Evolutionary conservation across 78 protist species (phyloP), one percentile per base, ranked within the genome.

Genomic region (Speleostelium caveatum): DNA sequence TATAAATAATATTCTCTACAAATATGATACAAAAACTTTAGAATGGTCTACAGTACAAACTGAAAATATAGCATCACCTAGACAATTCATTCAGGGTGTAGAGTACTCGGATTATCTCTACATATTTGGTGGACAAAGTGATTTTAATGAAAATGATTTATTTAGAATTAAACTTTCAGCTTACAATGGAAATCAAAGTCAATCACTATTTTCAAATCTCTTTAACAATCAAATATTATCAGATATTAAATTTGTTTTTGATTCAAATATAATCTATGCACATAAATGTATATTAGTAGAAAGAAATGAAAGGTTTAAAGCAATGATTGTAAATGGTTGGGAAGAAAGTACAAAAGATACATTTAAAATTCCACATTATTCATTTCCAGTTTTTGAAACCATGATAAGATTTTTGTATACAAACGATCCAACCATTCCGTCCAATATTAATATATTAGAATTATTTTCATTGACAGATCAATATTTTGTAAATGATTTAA

Each of bases 251-350:
- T 78, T 78, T 36, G 3, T 17, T 5, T 74, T 78, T 6, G 68
- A 78, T 53, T 61, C n/a, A 30, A 63, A 26, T 35, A 45, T 66
- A 14, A 78, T 66, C 0, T 12, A 78, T n/a, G 87, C 87, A 35
- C 75, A 78, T 53, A 63, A 66, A 78, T 78, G 87, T 78, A 66
- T 78, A 49, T 66, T 78, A 66, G 35, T 45, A 38, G 28, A 63
- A 7, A 63, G 87, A 33, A 78, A 66, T 51, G 75, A 78, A 36
- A 56, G 28, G 22, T 78, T 78, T 14, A 78, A 60, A 78, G 87
- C 87, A 63, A 65, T 78, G 73, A 78, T 78, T 24, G 66, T 72
- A 21, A 78, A 19, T 66, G 87, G 75, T 19, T 51, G 41, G 87
- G n/a, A 65, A 36, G 87, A 78, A 36, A 51, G 59, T 66, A 30